Evolutionary conservation across 2,329 filamentous ascomycete genomes (phyloP).

Genomic region (Hypoxylon sp.): DNA sequence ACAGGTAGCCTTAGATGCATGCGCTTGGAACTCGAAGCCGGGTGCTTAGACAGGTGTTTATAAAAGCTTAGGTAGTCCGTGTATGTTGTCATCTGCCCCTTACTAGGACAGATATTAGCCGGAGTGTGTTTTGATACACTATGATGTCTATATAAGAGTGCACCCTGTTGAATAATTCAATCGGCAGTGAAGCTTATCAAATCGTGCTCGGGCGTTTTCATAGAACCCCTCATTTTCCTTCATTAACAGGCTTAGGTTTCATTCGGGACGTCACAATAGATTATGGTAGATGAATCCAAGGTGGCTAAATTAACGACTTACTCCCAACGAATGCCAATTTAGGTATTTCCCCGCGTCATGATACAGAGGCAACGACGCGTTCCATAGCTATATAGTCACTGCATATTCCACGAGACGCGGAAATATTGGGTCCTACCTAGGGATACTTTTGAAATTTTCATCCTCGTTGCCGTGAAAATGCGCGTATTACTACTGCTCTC

Average conservation of each 20-base stretch:
- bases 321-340: slow-evolving; percentile 34
- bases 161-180: neutral
- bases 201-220: neutral
- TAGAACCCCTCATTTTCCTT: slow-evolving; percentile 5
- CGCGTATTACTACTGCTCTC: slow-evolving; percentile 48
- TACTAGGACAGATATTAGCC: slow-evolving; percentile 13
- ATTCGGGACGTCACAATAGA: slow-evolving; percentile 48
- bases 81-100: slow-evolving; percentile 14
- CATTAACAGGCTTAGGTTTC: slow-evolving; percentile 38
- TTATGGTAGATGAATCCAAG: slow-evolving; percentile 43
- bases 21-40: no score
- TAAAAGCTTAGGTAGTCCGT: no score
- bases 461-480: slow-evolving; percentile 48
- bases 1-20: neutral
- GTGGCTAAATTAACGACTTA: slow-evolving; percentile 47
- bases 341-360: slow-evolving; percentile 46
- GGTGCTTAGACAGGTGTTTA: no score
- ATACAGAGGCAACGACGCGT: slow-evolving; percentile 23
- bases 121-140: slow-evolving; percentile 6
- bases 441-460: slow-evolving; percentile 10
- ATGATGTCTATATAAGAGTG: slow-evolving; percentile 8
- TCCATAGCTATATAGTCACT: slow-evolving; percentile 31
- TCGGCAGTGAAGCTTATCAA: slow-evolving; percentile 1
- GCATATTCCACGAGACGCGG: slow-evolving; percentile 11
- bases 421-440: neutral